Evolutionary conservation across 2,329 filamentous ascomycete species (phyloP), one percentile per base, ranked within the genome.

Genomic region (Pseudogymnoascus sp.): DNA sequence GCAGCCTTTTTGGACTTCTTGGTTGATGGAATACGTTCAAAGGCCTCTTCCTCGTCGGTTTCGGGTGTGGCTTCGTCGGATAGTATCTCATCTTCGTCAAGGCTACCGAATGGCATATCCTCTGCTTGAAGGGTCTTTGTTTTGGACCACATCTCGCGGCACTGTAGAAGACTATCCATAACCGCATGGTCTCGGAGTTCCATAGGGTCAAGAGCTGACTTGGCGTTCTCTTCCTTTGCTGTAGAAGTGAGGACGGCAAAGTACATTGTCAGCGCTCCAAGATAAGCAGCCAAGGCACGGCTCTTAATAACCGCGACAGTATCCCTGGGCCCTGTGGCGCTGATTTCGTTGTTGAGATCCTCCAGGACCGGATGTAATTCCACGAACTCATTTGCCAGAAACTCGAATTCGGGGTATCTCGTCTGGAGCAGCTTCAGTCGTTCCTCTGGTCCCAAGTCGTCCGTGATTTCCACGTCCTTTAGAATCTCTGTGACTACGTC

Each of bases 321-420:
- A 4, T 46, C 42, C 12, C 61, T 62, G 12, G 59, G 37, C 7
- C 34, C 56, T 7, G 36, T 25, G 7, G 50, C 38, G 1, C 36
- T 42, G 12, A 70, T 70, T 31, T 82, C 79, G 60, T 83, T 78
- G 59, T 86, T 84, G 53, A 88, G 78, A 7, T 81, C 77, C 10
- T 79, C 78, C 7, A 95, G 76, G 12, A 84, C 78, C 21, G 87
- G 84, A 68, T 85, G 79, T 5, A 82, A 70, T 23, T 67, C 44
- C 3, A 72, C 12, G 31, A 78, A 75, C 70, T 97, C 93, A 68
- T 89, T 87, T 59, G 90, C 88, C 38, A 99, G 80, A 63, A 88
- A 88, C 66, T 96, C 90, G 68, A 97, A 95, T 73, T 99, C 95
- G 2, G 96, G 95, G 74, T 99, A 97, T 73, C 91, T 83, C 56